phyloP scores from a whole-genome alignment of 1,284 basidiomycete species.

The Vanrija pseudolonga region DNA sequence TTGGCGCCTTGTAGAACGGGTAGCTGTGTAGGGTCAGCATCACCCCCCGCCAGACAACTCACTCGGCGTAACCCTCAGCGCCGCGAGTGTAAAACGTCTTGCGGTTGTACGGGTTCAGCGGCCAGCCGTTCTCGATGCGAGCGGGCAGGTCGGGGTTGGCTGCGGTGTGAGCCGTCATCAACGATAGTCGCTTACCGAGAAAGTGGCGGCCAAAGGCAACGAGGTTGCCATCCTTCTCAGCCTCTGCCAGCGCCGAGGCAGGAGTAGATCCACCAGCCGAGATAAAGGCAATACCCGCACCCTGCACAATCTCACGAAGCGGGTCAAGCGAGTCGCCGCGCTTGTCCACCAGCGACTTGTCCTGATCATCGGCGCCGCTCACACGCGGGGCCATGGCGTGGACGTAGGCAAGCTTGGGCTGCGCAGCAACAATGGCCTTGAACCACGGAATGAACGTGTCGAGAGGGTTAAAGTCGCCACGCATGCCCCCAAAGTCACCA shows the following conservation, averaged over 20 bases:
- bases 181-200: slow-evolving; percentile 47
- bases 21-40: no score
- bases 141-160: slow-evolving; percentile 57
- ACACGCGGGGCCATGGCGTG: slow-evolving; percentile 57
- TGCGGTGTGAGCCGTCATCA: no score
- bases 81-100: slow-evolving; percentile 29
- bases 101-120: slow-evolving; percentile 44
- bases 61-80: slow-evolving; percentile 26
- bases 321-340: slow-evolving; percentile 20
- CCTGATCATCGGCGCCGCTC: slow-evolving; percentile 15
- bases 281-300: slow-evolving; percentile 48
- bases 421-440: slow-evolving; percentile 40
- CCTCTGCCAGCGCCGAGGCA: slow-evolving; percentile 28
- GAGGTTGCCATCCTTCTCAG: slow-evolving; percentile 47
- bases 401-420: slow-evolving; percentile 58
- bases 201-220: slow-evolving; percentile 56
- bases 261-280: slow-evolving; percentile 53
- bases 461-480: slow-evolving; percentile 51
- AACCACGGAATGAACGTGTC: slow-evolving; percentile 38
- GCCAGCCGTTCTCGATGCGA: slow-evolving; percentile 46
- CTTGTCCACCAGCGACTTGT: not conserved
- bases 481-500: slow-evolving; percentile 51
- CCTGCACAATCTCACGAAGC: slow-evolving; percentile 21
- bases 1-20: no score
- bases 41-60: not conserved